These are phyloP conservation scores for Rhodotorula diobovata DNA, from an alignment of 768 basidiomycete species.

Conservation along the genomic window DNA sequence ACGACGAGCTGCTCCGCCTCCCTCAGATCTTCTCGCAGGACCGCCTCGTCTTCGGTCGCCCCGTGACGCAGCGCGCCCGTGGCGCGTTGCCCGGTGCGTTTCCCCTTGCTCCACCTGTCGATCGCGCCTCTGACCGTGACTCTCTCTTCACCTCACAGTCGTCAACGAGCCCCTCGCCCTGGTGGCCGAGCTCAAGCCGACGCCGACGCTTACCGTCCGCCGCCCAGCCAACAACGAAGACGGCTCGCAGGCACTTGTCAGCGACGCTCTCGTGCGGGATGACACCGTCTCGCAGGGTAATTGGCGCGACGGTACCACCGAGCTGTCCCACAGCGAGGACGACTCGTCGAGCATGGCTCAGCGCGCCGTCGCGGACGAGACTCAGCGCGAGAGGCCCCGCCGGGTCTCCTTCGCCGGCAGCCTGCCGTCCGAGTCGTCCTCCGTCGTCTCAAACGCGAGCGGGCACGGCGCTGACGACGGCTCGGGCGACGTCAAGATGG, in stretches of 20 bases:
- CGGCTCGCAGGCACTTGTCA: background rate
- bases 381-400: background rate
- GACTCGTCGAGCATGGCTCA: background rate
- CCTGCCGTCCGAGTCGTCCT: background rate
- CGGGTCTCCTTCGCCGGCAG: background rate
- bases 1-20: rapidly evolving
- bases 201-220: background rate
- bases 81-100: background rate
- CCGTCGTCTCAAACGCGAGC: background rate
- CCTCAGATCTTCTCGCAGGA: constrained; percentile 9
- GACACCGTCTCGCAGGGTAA: background rate
- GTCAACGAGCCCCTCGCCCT: background rate
- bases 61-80: background rate
- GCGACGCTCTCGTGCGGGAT: background rate
- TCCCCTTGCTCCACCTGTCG: background rate
- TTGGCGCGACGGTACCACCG: background rate
- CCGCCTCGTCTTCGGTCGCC: constrained; percentile 12
- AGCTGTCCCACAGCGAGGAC: background rate
- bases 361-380: background rate
- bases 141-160: background rate
- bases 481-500: background rate
- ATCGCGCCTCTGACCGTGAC: background rate
- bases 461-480: too few relatives aligned
- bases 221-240: too few relatives aligned
- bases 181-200: background rate